Evolutionary conservation across 345 rosid genomes (phyloP), one percentile per base, ranked within the genome.

Genomic region (Laguncularia racemosa): DNA sequence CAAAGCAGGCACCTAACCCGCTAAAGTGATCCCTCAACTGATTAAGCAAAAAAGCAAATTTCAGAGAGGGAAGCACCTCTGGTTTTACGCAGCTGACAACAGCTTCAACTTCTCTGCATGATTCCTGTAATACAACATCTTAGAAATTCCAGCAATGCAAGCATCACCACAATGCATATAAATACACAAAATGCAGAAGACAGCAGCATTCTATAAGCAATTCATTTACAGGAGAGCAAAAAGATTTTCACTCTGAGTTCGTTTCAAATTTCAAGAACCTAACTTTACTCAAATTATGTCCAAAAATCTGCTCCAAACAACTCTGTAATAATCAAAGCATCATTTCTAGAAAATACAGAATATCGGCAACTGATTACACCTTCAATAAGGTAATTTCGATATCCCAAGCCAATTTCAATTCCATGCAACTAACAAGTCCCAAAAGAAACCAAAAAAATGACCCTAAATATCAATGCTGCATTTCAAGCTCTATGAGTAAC

Each of bases 41-140:
- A 6, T 16, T 14, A 19, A 23, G 20, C 11, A 3, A 48, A 75
- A n/a, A 70, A 58, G 59, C 56, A 65, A 40, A 56, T 51, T 9
- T 18, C 18, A 59, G 56, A 56, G 49, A 60, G 60, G 53, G 66
- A 78, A 66, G 60, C 73, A 93, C 99, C 99, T 93, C 78, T 21
- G 99, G 99, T 81, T 85, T 84, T 81, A 90, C 78, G 73, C 44
- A 63, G 68, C 80, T 74, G 67, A 95, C 69, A 50, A 95, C 69
- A 54, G 89, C 90, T 75, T 88, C 71, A 67, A 95, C 99, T 74
- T 90, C 82, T 60, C 76, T 64, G 78, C 89, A 80, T 0, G 99
- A 93, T 62, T 93, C 97, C 99, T 93, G 78, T 47, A 78, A 69
- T 50, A 55, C 64, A 0, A 26, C 40, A 33, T 33, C 7, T 33